phyloP scores from a whole-genome alignment of 768 basidiomycete species.

The Melanogaster broomeanus region DNA sequence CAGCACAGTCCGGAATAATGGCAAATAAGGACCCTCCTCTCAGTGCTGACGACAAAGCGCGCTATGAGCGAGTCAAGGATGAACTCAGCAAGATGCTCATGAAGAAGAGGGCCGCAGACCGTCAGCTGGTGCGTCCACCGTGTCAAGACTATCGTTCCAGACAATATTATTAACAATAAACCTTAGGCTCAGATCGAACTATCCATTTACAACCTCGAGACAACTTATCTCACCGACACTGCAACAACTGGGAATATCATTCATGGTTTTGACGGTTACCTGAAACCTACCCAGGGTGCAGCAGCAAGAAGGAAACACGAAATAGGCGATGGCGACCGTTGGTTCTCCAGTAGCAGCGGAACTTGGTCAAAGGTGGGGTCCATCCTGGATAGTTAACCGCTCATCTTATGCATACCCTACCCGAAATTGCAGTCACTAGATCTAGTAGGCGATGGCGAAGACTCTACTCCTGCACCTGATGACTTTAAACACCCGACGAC shows the following conservation, averaged over 20 bases:
- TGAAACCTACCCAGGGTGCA: slow-evolving; percentile 66
- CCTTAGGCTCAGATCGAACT: slow-evolving; percentile 75
- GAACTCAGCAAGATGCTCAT: slow-evolving; percentile 73
- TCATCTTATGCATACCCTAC: slow-evolving; percentile 7
- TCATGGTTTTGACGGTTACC: slow-evolving; percentile 83
- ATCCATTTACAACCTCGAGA: slow-evolving; percentile 78
- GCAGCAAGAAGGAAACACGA: slow-evolving; percentile 66
- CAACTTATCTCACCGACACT: slow-evolving; percentile 75
- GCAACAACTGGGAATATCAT: slow-evolving; percentile 86
- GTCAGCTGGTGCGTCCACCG: slow-evolving; percentile 60
- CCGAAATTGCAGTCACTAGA: slow-evolving; percentile 66
- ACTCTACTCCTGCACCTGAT: slow-evolving; percentile 61
- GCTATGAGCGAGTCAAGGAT: slow-evolving; percentile 72
- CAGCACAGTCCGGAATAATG: slow-evolving; percentile 20
- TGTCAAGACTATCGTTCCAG: background rate
- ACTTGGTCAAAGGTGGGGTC: slow-evolving; percentile 68
- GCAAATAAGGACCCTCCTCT: slow-evolving; percentile 42
- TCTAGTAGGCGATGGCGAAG: slow-evolving; percentile 67
- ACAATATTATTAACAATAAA: background rate
- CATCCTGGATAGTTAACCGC: background rate
- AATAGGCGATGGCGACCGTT: slow-evolving; percentile 72
- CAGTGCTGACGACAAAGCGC: slow-evolving; percentile 66
- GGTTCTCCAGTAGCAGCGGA: slow-evolving; percentile 81
- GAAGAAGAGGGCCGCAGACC: slow-evolving; percentile 75
- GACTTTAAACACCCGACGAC: slow-evolving; percentile 69